Conservation (phyloP, 352 stramenopile species). For the Globisporangium paddicum region DNA sequence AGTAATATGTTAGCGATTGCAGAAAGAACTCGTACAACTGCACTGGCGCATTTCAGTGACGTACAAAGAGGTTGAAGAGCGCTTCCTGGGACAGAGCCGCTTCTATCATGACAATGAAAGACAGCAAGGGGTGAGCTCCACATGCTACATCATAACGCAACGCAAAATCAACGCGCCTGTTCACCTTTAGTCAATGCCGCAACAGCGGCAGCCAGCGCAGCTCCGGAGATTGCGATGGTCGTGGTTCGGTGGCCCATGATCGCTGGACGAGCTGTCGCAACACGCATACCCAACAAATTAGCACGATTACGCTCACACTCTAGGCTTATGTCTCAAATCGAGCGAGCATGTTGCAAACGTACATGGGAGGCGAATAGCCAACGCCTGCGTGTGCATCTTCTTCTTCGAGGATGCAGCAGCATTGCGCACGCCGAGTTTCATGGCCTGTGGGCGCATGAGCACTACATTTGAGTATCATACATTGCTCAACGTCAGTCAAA, state of each 20-base stretch:
- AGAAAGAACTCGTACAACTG: neutral
- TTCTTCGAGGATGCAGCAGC: slow-evolving; percentile 25
- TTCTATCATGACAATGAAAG: slow-evolving; percentile 7
- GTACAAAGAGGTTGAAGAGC: slow-evolving; percentile 31
- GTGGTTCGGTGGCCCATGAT: slow-evolving; percentile 8
- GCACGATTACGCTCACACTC: neutral
- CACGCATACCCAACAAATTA: neutral
- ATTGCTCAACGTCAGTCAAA: neutral
- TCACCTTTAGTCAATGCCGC: slow-evolving; percentile 33
- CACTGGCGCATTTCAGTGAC: neutral
- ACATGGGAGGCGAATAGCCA: slow-evolving; percentile 25
- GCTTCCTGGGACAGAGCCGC: slow-evolving; percentile 45
- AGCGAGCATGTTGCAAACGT: neutral
- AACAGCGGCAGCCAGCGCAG: slow-evolving; percentile 42
- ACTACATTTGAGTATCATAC: slow-evolving; percentile 16
- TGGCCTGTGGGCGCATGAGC: slow-evolving; percentile 34
- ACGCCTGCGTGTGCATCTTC: slow-evolving; percentile 22
- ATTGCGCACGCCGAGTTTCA: slow-evolving; percentile 27
- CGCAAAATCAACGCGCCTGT: neutral
- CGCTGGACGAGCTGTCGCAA: slow-evolving; percentile 9
- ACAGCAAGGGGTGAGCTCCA: neutral
- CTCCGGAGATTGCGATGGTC: slow-evolving; percentile 32
- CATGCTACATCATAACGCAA: neutral
- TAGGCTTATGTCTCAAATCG: neutral
- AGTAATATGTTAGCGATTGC: neutral